Percentiles rank a stretch among this genome's conserved stretches.
Conservation (phyloP, 371 early-diverging fungal genomes). For the Mortierella sp. region DNA sequence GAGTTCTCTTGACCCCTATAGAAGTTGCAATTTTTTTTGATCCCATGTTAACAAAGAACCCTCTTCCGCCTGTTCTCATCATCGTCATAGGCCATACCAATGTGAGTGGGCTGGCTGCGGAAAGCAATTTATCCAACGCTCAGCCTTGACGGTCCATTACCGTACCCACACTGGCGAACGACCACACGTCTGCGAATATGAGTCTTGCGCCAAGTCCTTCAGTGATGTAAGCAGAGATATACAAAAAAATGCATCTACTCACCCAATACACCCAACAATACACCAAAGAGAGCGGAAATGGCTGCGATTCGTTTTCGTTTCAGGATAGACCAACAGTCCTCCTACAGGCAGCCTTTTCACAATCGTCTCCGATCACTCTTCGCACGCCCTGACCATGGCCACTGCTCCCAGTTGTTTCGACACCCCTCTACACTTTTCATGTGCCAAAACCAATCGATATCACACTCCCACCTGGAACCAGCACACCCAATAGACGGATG, state of each 20-base stretch:
- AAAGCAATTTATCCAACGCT: slow-evolving; percentile 84
- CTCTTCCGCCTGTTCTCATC: not conserved
- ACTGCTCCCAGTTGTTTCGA: not conserved
- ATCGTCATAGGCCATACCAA: slow-evolving; percentile 66
- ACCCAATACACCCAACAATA: not conserved
- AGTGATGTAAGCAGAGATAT: slow-evolving; percentile 64
- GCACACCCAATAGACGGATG: not conserved
- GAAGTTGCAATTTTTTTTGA: not conserved
- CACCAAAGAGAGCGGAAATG: not conserved
- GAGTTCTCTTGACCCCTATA: not conserved
- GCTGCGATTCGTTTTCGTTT: slow-evolving; percentile 4
- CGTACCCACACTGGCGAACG: slow-evolving; percentile 87
- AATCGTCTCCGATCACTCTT: not conserved
- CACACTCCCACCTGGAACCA: slow-evolving; percentile 7
- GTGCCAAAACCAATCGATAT: not conserved
- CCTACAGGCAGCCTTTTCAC: not conserved
- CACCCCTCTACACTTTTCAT: not conserved
- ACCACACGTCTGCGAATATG: slow-evolving; percentile 76
- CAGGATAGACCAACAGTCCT: slow-evolving; percentile 9
- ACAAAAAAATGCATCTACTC: not conserved
- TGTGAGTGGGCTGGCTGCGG: slow-evolving; percentile 78
- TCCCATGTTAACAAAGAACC: slow-evolving; percentile 8
- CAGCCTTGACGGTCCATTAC: slow-evolving; percentile 83
- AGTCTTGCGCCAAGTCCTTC: slow-evolving; percentile 67
- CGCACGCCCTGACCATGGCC: slow-evolving; percentile 8